Conservation (phyloP, 345 rosid genomes). For the Microcos paniculata region DNA sequence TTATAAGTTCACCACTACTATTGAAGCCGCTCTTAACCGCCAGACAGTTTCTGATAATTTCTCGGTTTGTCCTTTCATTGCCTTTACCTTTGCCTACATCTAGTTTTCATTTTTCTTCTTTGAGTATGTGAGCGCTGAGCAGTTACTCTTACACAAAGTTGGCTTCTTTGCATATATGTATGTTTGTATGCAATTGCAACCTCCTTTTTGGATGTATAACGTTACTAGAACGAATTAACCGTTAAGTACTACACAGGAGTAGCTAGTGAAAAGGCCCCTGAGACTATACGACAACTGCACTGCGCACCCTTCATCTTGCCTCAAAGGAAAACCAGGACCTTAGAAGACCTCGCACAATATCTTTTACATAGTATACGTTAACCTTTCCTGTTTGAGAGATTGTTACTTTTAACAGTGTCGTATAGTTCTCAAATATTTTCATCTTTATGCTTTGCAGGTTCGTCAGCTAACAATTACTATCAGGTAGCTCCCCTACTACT, state of each 20-base stretch:
- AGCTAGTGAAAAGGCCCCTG: neutral
- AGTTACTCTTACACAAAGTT: neutral
- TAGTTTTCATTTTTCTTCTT: neutral
- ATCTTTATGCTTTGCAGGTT: slow-evolving; percentile 52
- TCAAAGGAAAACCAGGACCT: neutral
- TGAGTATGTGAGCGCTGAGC: neutral
- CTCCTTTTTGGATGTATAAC: neutral
- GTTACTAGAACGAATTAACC: neutral
- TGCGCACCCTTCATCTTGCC: neutral
- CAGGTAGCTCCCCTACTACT: slow-evolving; percentile 60
- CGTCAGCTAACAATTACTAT: slow-evolving; percentile 82
- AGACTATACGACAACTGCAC: neutral
- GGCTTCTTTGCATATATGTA: neutral
- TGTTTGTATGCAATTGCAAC: neutral
- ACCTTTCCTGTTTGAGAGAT: neutral
- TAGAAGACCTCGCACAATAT: neutral
- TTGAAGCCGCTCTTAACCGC: slow-evolving; percentile 77
- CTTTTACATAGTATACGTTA: neutral
- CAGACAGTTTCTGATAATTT: slow-evolving; percentile 50
- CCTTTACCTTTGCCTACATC: neutral
- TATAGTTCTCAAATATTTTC: slow-evolving; percentile 17
- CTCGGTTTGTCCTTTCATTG: neutral
- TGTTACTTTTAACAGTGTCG: neutral
- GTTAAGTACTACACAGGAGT: neutral
- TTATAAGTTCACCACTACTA: slow-evolving; percentile 76